Conservation (phyloP, 2,329 filamentous ascomycete genomes). For the Penicillium frequentans region DNA sequence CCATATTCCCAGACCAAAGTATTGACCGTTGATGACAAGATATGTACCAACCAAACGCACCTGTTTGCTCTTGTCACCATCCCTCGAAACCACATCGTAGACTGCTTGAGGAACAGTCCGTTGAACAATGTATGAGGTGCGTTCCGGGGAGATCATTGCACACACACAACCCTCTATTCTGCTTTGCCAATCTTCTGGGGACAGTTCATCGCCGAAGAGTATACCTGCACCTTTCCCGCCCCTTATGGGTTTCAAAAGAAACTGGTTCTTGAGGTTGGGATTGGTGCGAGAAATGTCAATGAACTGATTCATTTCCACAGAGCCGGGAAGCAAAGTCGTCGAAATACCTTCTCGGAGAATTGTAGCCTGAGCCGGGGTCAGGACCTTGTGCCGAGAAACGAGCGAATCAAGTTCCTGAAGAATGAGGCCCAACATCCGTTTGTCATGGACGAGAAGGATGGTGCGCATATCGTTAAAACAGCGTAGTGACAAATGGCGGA, state of each 20-base stretch:
- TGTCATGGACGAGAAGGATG: conserved; percentile 33
- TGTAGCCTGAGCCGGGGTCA: conserved; percentile 18
- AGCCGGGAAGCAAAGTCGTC: conserved; percentile 27
- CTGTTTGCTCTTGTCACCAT: background rate
- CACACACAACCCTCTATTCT: conserved; percentile 15
- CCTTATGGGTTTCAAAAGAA: conserved; percentile 27
- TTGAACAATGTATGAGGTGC: conserved; percentile 21
- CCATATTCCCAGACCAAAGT: conserved; percentile 27
- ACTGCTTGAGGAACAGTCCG: conserved; percentile 17
- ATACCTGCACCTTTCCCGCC: conserved; percentile 26
- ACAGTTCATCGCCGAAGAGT: conserved; percentile 22
- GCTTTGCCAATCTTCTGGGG: conserved; percentile 19
- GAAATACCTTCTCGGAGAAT: conserved; percentile 22
- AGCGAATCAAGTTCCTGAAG: conserved; percentile 24
- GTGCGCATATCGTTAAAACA: conserved; percentile 37
- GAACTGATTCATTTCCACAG: conserved; percentile 18
- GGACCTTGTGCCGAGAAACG: conserved; percentile 12
- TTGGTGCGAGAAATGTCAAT: background rate
- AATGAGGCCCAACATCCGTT: conserved; percentile 36
- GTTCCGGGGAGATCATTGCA: background rate
- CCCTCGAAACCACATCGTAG: conserved; percentile 21
- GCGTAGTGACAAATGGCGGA: conserved; percentile 22
- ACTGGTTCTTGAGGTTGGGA: conserved; percentile 19
- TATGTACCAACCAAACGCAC: conserved; percentile 27
- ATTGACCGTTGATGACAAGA: conserved; percentile 23